phyloP scores from a whole-genome alignment of 495 filamentous ascomycete species.

The Talaromyces proteolyticus region DNA sequence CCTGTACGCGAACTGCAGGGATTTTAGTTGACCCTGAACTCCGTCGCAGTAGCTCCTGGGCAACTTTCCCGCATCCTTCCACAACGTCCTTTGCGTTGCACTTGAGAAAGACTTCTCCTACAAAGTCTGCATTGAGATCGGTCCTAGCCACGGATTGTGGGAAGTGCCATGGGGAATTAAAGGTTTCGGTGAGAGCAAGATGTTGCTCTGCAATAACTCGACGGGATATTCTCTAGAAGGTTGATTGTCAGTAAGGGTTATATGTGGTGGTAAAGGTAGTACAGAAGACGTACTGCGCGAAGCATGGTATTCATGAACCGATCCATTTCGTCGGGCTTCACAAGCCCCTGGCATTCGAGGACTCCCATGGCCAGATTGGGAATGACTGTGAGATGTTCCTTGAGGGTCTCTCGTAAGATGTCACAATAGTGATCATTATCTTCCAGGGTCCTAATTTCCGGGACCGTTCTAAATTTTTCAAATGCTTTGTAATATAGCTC shows the following conservation, averaged over 20 bases:
- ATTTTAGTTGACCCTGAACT: constrained; percentile 67
- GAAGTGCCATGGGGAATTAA: constrained; percentile 88
- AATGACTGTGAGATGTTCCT: constrained; percentile 88
- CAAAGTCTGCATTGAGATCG: constrained; percentile 71
- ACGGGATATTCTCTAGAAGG: constrained; percentile 74
- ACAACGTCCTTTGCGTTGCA: constrained; percentile 91
- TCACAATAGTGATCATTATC: constrained; percentile 91
- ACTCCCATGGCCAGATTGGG: constrained; percentile 92
- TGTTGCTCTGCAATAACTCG: constrained; percentile 98
- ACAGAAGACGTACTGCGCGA: constrained; percentile 60
- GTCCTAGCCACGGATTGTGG: constrained; percentile 63
- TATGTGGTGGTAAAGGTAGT: background rate
- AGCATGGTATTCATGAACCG: constrained; percentile 93
- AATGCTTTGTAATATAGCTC: constrained; percentile 96
- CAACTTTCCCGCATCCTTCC: constrained; percentile 68
- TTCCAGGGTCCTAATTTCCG: constrained; percentile 75
- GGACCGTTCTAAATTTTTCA: constrained; percentile 76
- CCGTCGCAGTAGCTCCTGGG: constrained; percentile 60
- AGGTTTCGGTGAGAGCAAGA: constrained; percentile 92
- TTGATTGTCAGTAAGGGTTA: constrained; percentile 3
- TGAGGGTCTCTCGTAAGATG: constrained; percentile 68
- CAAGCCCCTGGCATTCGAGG: constrained; percentile 74
- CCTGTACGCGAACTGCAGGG: constrained; percentile 78
- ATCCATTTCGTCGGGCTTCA: constrained; percentile 75
- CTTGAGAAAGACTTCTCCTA: constrained; percentile 92